Base-by-base conservation (phyloP, 192 early-diverging fungal genomes). In the Pecoramyces ruminantium region DNA sequence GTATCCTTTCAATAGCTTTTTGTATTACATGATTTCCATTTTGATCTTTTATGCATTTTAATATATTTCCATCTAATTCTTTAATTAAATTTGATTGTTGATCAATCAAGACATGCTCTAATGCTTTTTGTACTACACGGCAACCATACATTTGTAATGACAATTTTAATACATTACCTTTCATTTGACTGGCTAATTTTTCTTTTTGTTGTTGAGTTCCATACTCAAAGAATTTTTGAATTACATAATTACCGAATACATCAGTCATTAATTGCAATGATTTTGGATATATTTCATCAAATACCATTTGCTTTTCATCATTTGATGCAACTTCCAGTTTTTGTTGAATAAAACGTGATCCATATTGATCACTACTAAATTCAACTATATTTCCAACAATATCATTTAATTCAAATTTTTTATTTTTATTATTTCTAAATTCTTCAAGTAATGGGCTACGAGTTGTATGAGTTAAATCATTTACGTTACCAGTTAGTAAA, bases 11-110 rank as follows among this genome's bases (percentile, higher is more conserved):
- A 79, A 99, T 97, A 29, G 96, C 97, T 86, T 99, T 99, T 86
- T 99, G 97, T 82, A 99, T 97, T 16, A 99, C 97, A 80, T 99
- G 97, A 87, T 99, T 99, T 78, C 97, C 97, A 85, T 99, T 99
- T 86, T 99, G 97, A 85, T 99, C 97, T 87, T 98, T 98, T 83
- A 99, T 95, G 84, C 97, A 99, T 86, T 97, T 97, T 34, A 99
- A 88, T 5, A 99, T 95, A 86, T 96, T 92, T 3, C 96, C 96
- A 82, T 97, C 95, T 78, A 99, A 88, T 83, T 99, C 97, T 77
- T 88, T 90, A 29, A 99, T 93, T 78, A 99, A 90, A 39, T 85
- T 85, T 11, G 94, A 92, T 88, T 99, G 97, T 87, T 96, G 96
- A 79, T 96, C 95, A 0, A 91, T 88, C 77, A 93, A 85, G 17